Evolutionary conservation across 805 yeast genomes (phyloP).

Genomic region (Priceomyces carsonii): DNA sequence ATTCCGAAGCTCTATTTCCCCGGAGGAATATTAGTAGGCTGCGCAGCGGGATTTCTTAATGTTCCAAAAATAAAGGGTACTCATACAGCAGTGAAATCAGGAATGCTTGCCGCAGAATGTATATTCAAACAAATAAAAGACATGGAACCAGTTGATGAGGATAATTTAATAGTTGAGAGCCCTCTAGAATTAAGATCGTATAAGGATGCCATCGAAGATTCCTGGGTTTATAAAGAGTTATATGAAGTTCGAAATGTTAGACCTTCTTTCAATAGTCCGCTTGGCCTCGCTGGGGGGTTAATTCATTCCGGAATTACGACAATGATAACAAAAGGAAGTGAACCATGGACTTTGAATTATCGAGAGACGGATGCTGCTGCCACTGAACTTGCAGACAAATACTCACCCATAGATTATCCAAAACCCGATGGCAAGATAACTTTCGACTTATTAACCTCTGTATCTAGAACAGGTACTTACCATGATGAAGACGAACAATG

Average conservation of each 20-base stretch:
- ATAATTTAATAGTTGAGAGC: conserved; percentile 34
- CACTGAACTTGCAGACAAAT: conserved; percentile 68
- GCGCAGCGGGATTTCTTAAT: conserved; percentile 94
- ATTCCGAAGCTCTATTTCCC: conserved; percentile 91
- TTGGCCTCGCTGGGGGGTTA: conserved; percentile 83
- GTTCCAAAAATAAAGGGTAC: conserved; percentile 98
- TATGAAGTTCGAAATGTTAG: conserved; percentile 85
- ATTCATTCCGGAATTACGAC: conserved; percentile 84
- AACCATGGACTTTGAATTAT: conserved; percentile 85
- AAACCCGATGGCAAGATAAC: conserved; percentile 94
- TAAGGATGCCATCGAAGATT: conserved; percentile 63
- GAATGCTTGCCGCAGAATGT: conserved; percentile 90
- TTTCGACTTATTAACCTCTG: conserved; percentile 92
- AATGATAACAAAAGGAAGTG: conserved; percentile 70
- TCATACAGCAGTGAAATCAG: conserved; percentile 96
- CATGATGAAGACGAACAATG: conserved; percentile 94
- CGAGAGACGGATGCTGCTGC: conserved; percentile 68
- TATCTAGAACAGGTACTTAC: conserved; percentile 92
- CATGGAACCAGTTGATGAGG: conserved; percentile 48
- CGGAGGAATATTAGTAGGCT: conserved; percentile 95
- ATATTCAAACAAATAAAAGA: conserved; percentile 51
- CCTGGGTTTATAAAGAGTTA: conserved; percentile 88
- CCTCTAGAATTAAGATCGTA: conserved; percentile 55
- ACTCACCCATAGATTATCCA: conserved; percentile 79
- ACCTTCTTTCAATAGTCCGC: conserved; percentile 79